These are phyloP conservation scores for Arthroderma sp. DNA, from an alignment of 2,329 filamentous ascomycete genomes.

Conservation along the genomic window DNA sequence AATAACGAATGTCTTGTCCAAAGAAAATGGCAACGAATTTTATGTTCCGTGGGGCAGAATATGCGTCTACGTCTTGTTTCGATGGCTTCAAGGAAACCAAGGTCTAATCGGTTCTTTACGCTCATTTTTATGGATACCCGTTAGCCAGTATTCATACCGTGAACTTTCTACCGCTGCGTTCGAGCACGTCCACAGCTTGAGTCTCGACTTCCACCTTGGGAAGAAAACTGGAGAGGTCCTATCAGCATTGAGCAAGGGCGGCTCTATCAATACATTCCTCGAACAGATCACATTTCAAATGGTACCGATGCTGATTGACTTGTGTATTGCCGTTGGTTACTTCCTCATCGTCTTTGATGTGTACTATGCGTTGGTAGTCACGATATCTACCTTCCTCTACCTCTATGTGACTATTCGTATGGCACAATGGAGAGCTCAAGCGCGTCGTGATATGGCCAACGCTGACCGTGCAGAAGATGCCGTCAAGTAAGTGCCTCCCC, in stretches of 20 bases:
- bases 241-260: constrained; percentile 90
- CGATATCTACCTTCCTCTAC: constrained; percentile 88
- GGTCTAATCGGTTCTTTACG: constrained; percentile 73
- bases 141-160: constrained; percentile 92
- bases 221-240: constrained; percentile 95
- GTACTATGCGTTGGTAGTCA: constrained; percentile 79
- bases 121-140: constrained; percentile 84
- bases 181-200: constrained; percentile 90
- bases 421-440: constrained; percentile 83
- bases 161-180: constrained; percentile 90
- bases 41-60: constrained; percentile 62
- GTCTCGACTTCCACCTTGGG: constrained; percentile 88
- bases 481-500: constrained; percentile 52
- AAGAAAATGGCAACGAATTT: constrained; percentile 37
- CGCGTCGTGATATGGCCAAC: constrained; percentile 87
- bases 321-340: constrained; percentile 71
- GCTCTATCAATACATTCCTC: constrained; percentile 88
- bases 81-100: constrained; percentile 75
- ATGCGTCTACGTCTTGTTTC: constrained; percentile 61
- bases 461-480: constrained; percentile 90
- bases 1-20: constrained; percentile 63
- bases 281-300: constrained; percentile 96
- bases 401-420: constrained; percentile 93
- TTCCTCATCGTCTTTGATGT: constrained; percentile 70
- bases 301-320: constrained; percentile 83